Percentiles rank a stretch among this genome's conserved stretches.
phyloP scores from a whole-genome alignment of 73 alveolate species.

The Paramecium sexaurelia region DNA sequence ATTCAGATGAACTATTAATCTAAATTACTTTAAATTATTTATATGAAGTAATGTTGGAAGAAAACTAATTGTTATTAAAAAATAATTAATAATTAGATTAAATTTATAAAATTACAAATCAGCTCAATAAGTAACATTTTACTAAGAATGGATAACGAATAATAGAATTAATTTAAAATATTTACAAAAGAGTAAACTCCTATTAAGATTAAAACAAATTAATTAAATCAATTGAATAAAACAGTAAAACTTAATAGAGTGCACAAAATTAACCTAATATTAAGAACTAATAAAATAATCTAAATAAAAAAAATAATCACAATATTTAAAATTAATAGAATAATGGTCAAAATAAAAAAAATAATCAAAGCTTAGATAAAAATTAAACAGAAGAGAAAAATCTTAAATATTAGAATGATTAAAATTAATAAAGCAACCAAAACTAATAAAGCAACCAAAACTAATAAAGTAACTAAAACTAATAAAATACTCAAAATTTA shows the following conservation, averaged over 20 bases:
- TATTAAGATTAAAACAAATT: background rate
- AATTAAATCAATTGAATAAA: background rate
- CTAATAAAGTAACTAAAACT: too few species aligned
- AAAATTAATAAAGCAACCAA: too few species aligned
- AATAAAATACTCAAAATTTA: too few species aligned
- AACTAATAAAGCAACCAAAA: too few species aligned
- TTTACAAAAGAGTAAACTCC: background rate
- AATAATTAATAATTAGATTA: background rate
- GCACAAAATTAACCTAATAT: too few species aligned
- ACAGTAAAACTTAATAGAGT: background rate
- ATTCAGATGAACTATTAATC: background rate
- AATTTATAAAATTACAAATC: background rate
- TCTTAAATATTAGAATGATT: too few species aligned
- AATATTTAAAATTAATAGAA: too few species aligned
- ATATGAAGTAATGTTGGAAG: background rate
- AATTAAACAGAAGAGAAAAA: too few species aligned
- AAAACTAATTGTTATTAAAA: background rate
- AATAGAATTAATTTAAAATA: background rate
- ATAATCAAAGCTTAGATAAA: too few species aligned
- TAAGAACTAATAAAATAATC: too few species aligned
- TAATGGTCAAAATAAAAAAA: too few species aligned
- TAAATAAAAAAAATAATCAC: too few species aligned
- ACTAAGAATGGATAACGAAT: background rate
- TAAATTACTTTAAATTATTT: background rate
- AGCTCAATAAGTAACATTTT: background rate